These are phyloP conservation scores for Pelargonium nanum DNA, from an alignment of 345 rosid genomes.

Conservation along the genomic window DNA sequence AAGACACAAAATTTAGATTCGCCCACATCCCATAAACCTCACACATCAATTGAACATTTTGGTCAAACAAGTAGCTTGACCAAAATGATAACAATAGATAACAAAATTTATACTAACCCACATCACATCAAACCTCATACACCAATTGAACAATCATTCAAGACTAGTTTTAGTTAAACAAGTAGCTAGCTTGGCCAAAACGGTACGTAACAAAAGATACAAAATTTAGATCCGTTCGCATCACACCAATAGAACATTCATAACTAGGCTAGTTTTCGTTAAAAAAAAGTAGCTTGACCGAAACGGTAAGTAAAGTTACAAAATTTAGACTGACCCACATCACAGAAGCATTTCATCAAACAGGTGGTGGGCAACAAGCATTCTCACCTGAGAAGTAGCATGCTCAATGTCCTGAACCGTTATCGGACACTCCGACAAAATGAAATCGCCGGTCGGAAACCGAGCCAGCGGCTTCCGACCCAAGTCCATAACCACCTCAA, in stretches of 20 bases:
- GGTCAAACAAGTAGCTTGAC: background rate
- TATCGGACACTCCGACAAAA: constrained; percentile 53
- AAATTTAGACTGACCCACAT: too few species aligned
- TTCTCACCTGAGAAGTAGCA: constrained; percentile 63
- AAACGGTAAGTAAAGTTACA: too few species aligned
- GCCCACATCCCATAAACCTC: too few species aligned
- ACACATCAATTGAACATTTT: background rate
- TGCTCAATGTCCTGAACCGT: constrained; percentile 39
- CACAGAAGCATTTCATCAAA: constrained; percentile 8
- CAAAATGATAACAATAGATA: background rate
- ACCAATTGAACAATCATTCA: too few species aligned
- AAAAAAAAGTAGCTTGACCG: too few species aligned
- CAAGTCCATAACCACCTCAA: constrained; percentile 82
- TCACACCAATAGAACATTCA: background rate
- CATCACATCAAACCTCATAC: background rate
- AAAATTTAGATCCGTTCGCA: background rate
- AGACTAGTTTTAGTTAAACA: too few species aligned
- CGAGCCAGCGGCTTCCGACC: constrained; percentile 82
- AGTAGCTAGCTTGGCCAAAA: background rate
- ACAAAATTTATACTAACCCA: background rate
- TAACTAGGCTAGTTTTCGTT: too few species aligned
- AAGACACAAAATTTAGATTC: too few species aligned
- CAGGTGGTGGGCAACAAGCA: constrained; percentile 1
- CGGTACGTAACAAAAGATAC: background rate
- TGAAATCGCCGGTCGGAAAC: constrained; percentile 83